Percentiles rank a stretch among this genome's conserved stretches.
Evolutionary conservation across 2,329 filamentous ascomycete species (phyloP).

Genomic region (Endoconidiophora polonica): DNA sequence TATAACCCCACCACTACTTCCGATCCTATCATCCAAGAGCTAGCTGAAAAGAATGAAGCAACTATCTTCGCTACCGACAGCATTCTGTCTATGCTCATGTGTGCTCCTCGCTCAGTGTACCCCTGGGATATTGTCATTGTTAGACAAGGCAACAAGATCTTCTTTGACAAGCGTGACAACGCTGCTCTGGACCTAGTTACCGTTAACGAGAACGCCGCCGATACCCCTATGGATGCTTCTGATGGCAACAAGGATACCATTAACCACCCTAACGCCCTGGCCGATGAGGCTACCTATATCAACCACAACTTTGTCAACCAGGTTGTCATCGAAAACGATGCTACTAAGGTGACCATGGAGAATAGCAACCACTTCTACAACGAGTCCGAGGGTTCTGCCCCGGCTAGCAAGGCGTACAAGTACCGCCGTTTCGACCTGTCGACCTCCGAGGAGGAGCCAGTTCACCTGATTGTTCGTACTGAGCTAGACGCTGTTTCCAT

Average conservation of each 20-base stretch:
- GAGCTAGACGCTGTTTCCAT: conserved; percentile 93
- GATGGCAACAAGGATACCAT: conserved; percentile 88
- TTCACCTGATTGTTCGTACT: conserved; percentile 83
- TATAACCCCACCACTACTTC: conserved; percentile 97
- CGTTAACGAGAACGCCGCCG: conserved; percentile 95
- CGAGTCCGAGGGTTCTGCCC: conserved; percentile 72
- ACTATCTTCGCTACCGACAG: conserved; percentile 95
- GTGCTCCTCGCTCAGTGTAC: conserved; percentile 87
- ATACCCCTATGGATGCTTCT: conserved; percentile 78
- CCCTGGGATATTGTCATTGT: conserved; percentile 96
- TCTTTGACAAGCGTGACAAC: conserved; percentile 95
- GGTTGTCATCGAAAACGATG: conserved; percentile 70
- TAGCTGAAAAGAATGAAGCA: conserved; percentile 88
- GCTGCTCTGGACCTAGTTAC: conserved; percentile 93
- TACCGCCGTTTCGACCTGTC: conserved; percentile 95
- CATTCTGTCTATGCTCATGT: conserved; percentile 99
- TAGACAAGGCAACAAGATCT: conserved; percentile 89
- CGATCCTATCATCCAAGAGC: conserved; percentile 91
- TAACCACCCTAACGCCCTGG: conserved; percentile 84
- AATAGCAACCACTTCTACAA: conserved; percentile 98
- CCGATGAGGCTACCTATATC: conserved; percentile 97
- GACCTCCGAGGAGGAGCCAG: conserved; percentile 82
- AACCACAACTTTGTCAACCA: conserved; percentile 99
- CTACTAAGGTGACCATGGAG: conserved; percentile 63
- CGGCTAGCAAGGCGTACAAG: conserved; percentile 94